phyloP scores from a whole-genome alignment of 169 alveolate species.

The Cryptosporidium parvum region DNA sequence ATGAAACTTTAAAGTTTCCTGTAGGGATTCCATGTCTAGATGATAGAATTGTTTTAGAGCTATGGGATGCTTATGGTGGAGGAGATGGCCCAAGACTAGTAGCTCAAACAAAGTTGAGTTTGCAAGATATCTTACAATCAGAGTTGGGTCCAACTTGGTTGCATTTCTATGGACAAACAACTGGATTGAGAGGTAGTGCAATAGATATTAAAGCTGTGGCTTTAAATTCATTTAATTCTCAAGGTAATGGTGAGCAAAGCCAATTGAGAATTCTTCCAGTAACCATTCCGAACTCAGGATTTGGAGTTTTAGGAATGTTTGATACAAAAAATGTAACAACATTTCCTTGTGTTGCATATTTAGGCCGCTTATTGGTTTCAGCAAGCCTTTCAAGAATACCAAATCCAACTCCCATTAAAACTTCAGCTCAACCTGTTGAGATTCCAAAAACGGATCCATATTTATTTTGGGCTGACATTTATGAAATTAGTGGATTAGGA shows the following conservation, averaged over 20 bases:
- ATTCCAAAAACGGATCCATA: slow-evolving; percentile 51
- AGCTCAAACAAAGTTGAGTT: slow-evolving; percentile 71
- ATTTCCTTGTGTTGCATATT: slow-evolving; percentile 69
- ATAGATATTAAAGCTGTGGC: slow-evolving; percentile 55
- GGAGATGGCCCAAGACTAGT: slow-evolving; percentile 77
- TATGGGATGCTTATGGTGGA: slow-evolving; percentile 76
- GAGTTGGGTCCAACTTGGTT: slow-evolving; percentile 73
- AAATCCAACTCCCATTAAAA: slow-evolving; percentile 71
- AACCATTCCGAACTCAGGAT: slow-evolving; percentile 15
- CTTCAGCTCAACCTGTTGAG: slow-evolving; percentile 53
- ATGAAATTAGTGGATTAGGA: slow-evolving; percentile 68
- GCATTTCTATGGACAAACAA: slow-evolving; percentile 73
- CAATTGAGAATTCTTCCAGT: slow-evolving; percentile 11
- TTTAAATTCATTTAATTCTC: slow-evolving; percentile 28
- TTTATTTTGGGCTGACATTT: slow-evolving; percentile 73
- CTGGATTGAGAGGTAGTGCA: slow-evolving; percentile 71
- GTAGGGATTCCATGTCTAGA: slow-evolving; percentile 75
- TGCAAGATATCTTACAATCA: slow-evolving; percentile 56
- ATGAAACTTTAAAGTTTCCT: slow-evolving; percentile 74
- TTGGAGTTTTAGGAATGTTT: slow-evolving; percentile 68
- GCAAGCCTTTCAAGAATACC: slow-evolving; percentile 74
- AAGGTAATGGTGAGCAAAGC: slow-evolving; percentile 18
- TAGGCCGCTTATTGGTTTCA: slow-evolving; percentile 67
- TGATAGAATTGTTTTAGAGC: slow-evolving; percentile 64
- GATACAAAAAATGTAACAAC: slow-evolving; percentile 47